Percentiles rank a stretch among this genome's conserved stretches.
Evolutionary conservation across 106 monocot genomes (phyloP).

Genomic region (Cymbidium sinense): DNA sequence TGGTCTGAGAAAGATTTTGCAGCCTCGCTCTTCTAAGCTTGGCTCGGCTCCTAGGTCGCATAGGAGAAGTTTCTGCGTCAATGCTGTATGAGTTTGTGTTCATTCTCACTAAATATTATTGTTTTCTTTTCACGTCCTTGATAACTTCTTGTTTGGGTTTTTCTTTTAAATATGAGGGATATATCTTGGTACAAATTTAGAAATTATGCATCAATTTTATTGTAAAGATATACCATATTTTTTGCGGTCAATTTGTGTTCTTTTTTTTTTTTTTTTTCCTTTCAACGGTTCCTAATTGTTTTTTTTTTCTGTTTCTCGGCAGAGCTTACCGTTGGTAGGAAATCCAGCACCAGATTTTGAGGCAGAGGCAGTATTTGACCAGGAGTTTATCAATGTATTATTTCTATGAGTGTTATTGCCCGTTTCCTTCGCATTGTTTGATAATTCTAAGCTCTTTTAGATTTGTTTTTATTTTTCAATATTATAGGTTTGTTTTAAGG

Average conservation of each 20-base stretch:
- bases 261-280: too few relatives aligned
- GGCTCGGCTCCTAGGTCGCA: constrained; percentile 25
- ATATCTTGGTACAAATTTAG: background rate
- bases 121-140: constrained; percentile 3
- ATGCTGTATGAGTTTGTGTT: constrained; percentile 35
- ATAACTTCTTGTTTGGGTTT: background rate
- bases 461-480: background rate
- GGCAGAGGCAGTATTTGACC: constrained; percentile 88
- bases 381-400: constrained; percentile 81
- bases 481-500: background rate
- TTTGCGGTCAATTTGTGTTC: background rate
- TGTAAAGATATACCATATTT: background rate
- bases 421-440: background rate
- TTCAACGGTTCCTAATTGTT: background rate
- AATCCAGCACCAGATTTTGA: constrained; percentile 79
- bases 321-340: constrained; percentile 64
- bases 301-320: background rate
- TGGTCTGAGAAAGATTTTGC: constrained; percentile 28
- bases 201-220: background rate
- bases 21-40: constrained; percentile 15
- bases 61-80: constrained; percentile 47
- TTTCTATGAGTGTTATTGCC: background rate
- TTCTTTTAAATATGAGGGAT: background rate
- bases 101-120: background rate
- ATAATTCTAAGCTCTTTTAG: too few relatives aligned